A percentile compares a stretch with the other conserved stretches of the same genome.
These are phyloP conservation scores for Butyriboletus loyo DNA, from an alignment of 768 basidiomycete species.

Conservation along the genomic window DNA sequence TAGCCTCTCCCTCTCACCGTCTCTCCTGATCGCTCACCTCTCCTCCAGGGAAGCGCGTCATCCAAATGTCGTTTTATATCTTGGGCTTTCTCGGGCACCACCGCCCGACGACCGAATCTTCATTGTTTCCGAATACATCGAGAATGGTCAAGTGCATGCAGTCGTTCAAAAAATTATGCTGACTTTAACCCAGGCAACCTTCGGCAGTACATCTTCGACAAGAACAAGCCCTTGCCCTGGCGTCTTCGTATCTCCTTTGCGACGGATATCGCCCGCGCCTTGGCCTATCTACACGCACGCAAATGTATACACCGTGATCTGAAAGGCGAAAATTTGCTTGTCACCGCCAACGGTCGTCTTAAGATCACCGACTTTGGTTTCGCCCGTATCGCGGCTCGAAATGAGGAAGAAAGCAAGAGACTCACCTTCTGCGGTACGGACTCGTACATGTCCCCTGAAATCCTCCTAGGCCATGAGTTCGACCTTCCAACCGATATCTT, in stretches of 20 bases:
- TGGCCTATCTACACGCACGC: constrained; percentile 96
- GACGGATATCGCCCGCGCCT: constrained; percentile 87
- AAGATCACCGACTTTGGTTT: constrained; percentile 99
- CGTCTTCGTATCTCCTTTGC: constrained; percentile 91
- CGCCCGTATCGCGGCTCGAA: constrained; percentile 89
- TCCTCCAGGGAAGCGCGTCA: constrained; percentile 72
- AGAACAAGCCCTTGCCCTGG: constrained; percentile 85
- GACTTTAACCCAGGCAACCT: constrained; percentile 53
- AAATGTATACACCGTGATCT: constrained; percentile 88
- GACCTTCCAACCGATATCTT: constrained; percentile 94
- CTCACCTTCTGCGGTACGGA: constrained; percentile 88
- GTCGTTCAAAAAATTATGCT: not conserved
- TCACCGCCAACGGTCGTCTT: constrained; percentile 88
- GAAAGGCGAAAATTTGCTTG: constrained; percentile 96
- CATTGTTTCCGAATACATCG: constrained; percentile 94
- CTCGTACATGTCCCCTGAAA: constrained; percentile 97
- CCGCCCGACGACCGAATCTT: constrained; percentile 81
- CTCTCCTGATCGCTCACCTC: not conserved
- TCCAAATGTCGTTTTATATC: constrained; percentile 90
- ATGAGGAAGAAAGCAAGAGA: constrained; percentile 83
- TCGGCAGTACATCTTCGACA: constrained; percentile 86
- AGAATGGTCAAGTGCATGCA: constrained; percentile 51
- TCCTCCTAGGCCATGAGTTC: constrained; percentile 87
- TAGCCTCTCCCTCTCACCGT: constrained; percentile 24
- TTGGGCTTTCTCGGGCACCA: constrained; percentile 83